A percentile compares a stretch with the other conserved stretches of the same genome.
Evolutionary conservation across 2,329 filamentous ascomycete genomes (phyloP).

Genomic region (Emergomyces orientalis): DNA sequence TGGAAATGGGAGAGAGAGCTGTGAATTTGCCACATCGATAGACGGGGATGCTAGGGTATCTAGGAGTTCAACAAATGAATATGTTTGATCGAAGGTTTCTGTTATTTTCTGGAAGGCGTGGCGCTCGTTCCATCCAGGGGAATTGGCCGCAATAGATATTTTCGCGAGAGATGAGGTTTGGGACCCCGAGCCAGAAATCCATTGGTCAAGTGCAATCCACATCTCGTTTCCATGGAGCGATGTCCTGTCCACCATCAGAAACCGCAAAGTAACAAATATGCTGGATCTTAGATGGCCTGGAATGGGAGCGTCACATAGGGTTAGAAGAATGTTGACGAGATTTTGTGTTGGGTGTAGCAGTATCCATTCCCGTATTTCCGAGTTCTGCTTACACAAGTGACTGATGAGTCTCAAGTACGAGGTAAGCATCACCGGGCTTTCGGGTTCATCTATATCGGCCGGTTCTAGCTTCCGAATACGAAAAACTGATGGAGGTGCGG

Average conservation of each 20-base stretch:
- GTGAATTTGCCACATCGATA: slow-evolving; percentile 42
- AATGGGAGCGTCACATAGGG: slow-evolving; percentile 67
- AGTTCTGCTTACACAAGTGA: slow-evolving; percentile 68
- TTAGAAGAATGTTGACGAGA: slow-evolving; percentile 64
- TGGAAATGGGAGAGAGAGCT: slow-evolving; percentile 74
- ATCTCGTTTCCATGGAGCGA: slow-evolving; percentile 58
- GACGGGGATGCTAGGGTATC: slow-evolving; percentile 58
- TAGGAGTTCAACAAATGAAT: slow-evolving; percentile 72
- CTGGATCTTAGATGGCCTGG: slow-evolving; percentile 71
- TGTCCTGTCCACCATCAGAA: slow-evolving; percentile 66
- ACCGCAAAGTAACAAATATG: slow-evolving; percentile 67
- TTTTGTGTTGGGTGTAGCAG: slow-evolving; percentile 58
- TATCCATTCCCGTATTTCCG: slow-evolving; percentile 62
- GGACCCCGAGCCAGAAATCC: slow-evolving; percentile 53
- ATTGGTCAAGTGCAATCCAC: slow-evolving; percentile 73
- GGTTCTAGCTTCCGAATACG: slow-evolving; percentile 52
- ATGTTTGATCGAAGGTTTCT: slow-evolving; percentile 72
- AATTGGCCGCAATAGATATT: slow-evolving; percentile 34
- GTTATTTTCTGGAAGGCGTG: slow-evolving; percentile 65
- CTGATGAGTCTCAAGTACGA: slow-evolving; percentile 83
- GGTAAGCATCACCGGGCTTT: slow-evolving; percentile 93
- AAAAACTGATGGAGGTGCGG: slow-evolving; percentile 46
- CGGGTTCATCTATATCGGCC: slow-evolving; percentile 73
- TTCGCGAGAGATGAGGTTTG: slow-evolving; percentile 39
- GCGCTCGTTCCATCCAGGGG: slow-evolving; percentile 41